Evolutionary conservation across 1,139 yeast genomes (phyloP), one percentile per base, ranked within the genome.

Genomic region (Blastobotrys malaysiensis): DNA sequence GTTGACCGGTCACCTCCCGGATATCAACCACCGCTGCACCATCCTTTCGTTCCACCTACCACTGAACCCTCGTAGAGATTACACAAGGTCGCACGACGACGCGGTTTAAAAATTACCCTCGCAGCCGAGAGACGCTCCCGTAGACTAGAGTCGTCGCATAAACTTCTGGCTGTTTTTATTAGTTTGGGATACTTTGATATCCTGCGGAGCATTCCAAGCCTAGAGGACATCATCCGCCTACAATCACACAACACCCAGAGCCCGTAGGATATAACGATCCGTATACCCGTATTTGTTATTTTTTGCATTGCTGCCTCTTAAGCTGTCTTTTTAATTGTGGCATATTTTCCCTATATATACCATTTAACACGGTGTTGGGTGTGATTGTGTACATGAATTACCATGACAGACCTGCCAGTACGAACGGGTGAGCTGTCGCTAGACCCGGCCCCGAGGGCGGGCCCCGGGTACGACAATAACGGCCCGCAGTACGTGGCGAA

Each of bases 351-450:
- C 16, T 31, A 31, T 7, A 13, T 31, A 31, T 31, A 31, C 11
- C 39, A 5, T 22, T 5, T 22, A 22, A 22, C 26, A 9, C 26
- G 26, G n/a, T n/a, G n/a, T n/a, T n/a, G 31, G 26, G 31, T 26
- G 31, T 13, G 31, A 13, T 26, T 31, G 39, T 5, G 26, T 22
- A 22, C 13, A 31, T 31, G 39, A 13, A 31, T n/a, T 31, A 31
- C 16, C 39, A 31, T 31, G 18, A 31, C 50, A 16, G 45, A 31
- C 26, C 22, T 31, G 45, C 24, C 50, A 20, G 19, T 21, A 9
- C 44, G 39, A 36, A 46, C 49, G 24, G 24, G 43, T 5, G 39
- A 43, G 45, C 44, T 49, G 26, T 21, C 31, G 20, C 26, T 48
- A 9, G 45, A 31, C 39, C 39, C 39, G 39, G 39, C 39, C 39